Base-by-base conservation (phyloP, 345 rosid species). In the Corchorus capsularis region DNA sequence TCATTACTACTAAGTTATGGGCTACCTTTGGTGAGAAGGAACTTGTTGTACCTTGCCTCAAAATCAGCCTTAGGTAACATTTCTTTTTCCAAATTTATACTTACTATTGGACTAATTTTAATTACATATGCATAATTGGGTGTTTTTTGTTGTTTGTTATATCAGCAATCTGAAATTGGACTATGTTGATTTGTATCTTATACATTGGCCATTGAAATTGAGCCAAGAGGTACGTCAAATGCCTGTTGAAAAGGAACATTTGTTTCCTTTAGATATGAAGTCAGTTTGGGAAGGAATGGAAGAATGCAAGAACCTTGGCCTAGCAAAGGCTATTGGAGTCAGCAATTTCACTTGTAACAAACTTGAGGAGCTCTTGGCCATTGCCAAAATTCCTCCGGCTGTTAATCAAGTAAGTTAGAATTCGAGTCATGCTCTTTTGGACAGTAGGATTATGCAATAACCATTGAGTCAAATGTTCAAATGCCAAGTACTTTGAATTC, bases 281-380 rank as follows among this genome's bases (percentile, higher is more conserved):
- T 68, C 78, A 1, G 85, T 85, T 7, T 85, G 85, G 87, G 77
- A 80, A 85, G 79, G 59, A 53, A 85, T 82, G 85, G 83, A 85
- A 69, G 82, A 80, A 16, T 76, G 72, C 37, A 74, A 84, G 84
- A 83, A 57, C 6, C 72, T 82, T 34, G 47, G 69, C 63, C 74
- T 71, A 4, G n/a, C 74, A 35, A 71, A 52, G 43, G 39, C 50
- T 16, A 81, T 82, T 9, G 89, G 89, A 12, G 86, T 87, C 0
- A 82, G 87, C 77, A 85, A 85, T 71, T 87, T 82, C 39, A 37
- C 83, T 0, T 41, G 74, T 53, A 80, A 80, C 57, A 84, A 83
- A 53, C 78, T 88, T 20, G 74, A 77, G 35, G 53, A 15, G 8
- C 47, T 88, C 20, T 79, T 86, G 1, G 37, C 71, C 20, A 27